Base-by-base conservation (phyloP, 1,139 yeast genomes). In the Saccharomycopsis hybrid region DNA sequence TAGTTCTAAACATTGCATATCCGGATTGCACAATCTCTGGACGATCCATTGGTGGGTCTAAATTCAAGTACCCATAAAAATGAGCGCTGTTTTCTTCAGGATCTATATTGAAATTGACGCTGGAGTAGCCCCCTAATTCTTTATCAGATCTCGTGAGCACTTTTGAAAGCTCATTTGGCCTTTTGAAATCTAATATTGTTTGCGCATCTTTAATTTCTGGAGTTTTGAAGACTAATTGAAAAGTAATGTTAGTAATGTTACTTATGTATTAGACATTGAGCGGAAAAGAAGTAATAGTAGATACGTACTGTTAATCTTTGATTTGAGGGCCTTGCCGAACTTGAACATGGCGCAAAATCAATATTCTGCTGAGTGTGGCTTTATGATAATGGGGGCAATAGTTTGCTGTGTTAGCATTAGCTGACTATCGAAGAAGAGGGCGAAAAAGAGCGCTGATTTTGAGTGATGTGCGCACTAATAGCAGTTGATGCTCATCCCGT, bases 1-100 rank as follows among this genome's bases (percentile, higher is more conserved):
- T 74, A 1, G 95, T 85, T 56, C 95, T 75, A 66, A 85, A 85
- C 94, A 87, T 85, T 46, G 95, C 89, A 67, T 87, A 87, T 1
- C 96, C 96, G 4, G 87, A 77, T 47, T 85, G 72, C 18, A 82
- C 75, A 39, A 85, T 76, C 48, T 79, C 83, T 0, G 89, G 88
- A 44, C 77, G 73, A 56, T 79, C 77, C 54, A 78, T 76, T 18
- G 95, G 95, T 48, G 85, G 75, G 58, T 85, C 89, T 57, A 84
- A 74, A 62, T 81, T 85, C 58, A 86, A 70, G 54, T 77, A 77
- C 5, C 96, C 95, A 59, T 76, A 76, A 67, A 86, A 86, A 54
- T 74, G 77, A 3, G 80, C 89, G 43, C 74, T 70, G 24, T 67
- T 57, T 13, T 52, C 55, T 8, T 41, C 31, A 11, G 41, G 45